Evolutionary conservation across 305 asterid species (phyloP), one percentile per base, ranked within the genome.

Genomic region (Fraxinus greggii): DNA sequence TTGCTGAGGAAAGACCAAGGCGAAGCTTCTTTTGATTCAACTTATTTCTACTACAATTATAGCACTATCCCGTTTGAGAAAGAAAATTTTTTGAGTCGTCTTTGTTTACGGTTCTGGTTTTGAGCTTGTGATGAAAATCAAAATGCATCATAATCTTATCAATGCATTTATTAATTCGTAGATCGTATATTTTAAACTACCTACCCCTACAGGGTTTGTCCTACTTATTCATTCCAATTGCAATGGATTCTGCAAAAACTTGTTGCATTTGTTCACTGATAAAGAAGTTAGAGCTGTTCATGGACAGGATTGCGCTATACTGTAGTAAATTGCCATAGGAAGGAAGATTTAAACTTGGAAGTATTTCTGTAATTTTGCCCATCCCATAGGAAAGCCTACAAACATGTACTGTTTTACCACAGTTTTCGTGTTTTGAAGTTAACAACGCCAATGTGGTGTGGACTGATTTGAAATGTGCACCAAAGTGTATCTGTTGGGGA

Each of bases 1-100:
- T 89, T 82, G 98, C 98, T 0, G 93, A 90, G 85, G 92, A 88
- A 79, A 88, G 88, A 70, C 94, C 95, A 19, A 85, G 91, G 74
- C 93, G 96, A 32, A 78, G 40, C 83, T 0, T 72, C 29, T 92
- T 88, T 77, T 91, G 85, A 82, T 69, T 75, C 67, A 29, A 2
- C 21, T 26, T 85, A 3, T 28, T 67, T 26, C 8, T 3, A 7
- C 32, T 63, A 1, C 15, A 23, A 10, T 63, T 26, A 24, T 63
- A 10, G n/a, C 28, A 24, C 24, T 63, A 7, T 24, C 33, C 32
- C n/a, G 3, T 63, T 63, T 24, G 33, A 63, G 32, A 63, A 61
- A 8, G 72, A 63, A 63, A 24, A 0, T 24, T 24, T 63, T 63
- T 63, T 63, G 32, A 24, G 72, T 63, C n/a, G 72, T 63, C 72